Percentiles rank a stretch among this genome's conserved stretches.
phyloP scores from a whole-genome alignment of 495 filamentous ascomycete species.

The Saxophila tyrrhenica region DNA sequence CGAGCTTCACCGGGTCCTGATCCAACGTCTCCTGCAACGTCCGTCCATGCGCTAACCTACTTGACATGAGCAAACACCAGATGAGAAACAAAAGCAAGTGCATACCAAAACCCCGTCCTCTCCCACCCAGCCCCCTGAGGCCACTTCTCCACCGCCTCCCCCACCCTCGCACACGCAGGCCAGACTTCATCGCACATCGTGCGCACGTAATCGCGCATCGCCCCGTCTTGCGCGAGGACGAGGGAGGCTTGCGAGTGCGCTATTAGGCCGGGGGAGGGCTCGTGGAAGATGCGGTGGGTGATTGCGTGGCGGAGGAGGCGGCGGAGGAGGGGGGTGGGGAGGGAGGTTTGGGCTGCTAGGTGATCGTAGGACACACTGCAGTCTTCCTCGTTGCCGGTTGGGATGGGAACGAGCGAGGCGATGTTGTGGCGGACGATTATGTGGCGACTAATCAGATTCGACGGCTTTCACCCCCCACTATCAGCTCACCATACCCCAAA shows the following conservation, averaged over 20 bases:
- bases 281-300: constrained; percentile 45
- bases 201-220: not conserved
- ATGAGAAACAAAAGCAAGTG: no score
- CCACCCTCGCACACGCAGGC: not conserved
- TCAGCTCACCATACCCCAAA: no score
- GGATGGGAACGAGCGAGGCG: constrained; percentile 1
- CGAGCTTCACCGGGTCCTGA: not conserved
- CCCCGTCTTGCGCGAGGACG: constrained; percentile 4
- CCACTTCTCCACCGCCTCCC: constrained; percentile 4
- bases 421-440: constrained; percentile 6
- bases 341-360: not conserved
- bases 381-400: not conserved
- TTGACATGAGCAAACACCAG: no score
- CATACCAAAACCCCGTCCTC: constrained; percentile 2
- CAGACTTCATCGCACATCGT: constrained; percentile 3
- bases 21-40: not conserved
- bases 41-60: not conserved
- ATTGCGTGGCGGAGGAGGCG: constrained; percentile 46
- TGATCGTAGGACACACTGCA: not conserved
- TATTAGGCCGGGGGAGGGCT: constrained; percentile 38
- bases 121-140: not conserved
- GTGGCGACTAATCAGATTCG: constrained; percentile 1
- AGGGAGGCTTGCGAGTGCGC: constrained; percentile 38
- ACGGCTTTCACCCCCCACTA: not conserved
- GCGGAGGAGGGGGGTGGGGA: constrained; percentile 22